Evolutionary conservation across 2,329 filamentous ascomycete species (phyloP).

Genomic region (Hansfordia pulvinata): DNA sequence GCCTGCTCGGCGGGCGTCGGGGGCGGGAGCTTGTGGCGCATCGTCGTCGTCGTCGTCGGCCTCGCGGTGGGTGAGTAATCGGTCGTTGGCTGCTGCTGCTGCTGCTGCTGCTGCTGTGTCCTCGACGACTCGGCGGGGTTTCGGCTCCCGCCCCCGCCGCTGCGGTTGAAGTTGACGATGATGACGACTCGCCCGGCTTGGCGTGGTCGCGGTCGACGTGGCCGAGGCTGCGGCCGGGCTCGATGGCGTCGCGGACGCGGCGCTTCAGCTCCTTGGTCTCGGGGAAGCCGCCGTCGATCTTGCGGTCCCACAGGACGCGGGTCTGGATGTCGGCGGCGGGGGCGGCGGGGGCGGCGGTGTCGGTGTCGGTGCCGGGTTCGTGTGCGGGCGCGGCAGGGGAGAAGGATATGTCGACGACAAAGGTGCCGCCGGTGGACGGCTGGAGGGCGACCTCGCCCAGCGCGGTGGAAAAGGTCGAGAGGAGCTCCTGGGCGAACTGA

Average conservation of each 20-base stretch:
- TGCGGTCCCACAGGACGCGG: constrained; percentile 74
- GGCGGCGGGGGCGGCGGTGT: constrained; percentile 7
- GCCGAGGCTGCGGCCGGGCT: constrained; percentile 64
- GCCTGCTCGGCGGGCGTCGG: too few relatives aligned
- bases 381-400: constrained; percentile 8
- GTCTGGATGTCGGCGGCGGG: constrained; percentile 21
- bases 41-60: too few relatives aligned
- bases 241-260: constrained; percentile 66
- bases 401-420: constrained; percentile 54
- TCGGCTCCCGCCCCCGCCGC: neutral
- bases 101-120: neutral
- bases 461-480: constrained; percentile 76
- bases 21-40: too few relatives aligned
- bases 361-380: constrained; percentile 3
- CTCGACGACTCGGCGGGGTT: too few relatives aligned
- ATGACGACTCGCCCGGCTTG: neutral
- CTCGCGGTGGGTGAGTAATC: too few relatives aligned
- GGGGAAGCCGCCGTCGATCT: constrained; percentile 76
- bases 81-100: constrained; percentile 1
- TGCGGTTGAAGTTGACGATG: too few relatives aligned
- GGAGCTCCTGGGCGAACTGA: constrained; percentile 85
- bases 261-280: constrained; percentile 89
- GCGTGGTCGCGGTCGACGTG: constrained; percentile 55
- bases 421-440: constrained; percentile 73
- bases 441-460: constrained; percentile 82